Percentiles rank a stretch among this genome's conserved stretches.
Conservation (phyloP, 495 filamentous ascomycete genomes). For the Podospora tetraspora region DNA sequence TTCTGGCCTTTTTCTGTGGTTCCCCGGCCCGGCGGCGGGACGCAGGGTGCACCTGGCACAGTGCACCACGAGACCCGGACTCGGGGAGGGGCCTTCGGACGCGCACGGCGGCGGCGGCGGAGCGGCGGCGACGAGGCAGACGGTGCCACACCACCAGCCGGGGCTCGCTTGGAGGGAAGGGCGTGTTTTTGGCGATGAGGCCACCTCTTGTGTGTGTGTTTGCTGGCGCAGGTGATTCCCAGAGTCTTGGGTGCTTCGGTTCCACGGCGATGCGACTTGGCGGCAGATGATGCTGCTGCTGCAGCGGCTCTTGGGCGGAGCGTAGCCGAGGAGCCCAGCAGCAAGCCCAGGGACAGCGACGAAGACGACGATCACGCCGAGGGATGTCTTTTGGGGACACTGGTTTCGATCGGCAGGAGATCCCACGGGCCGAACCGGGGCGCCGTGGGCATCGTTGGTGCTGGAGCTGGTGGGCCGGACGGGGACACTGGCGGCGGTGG, state of each 20-base stretch:
- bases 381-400: not conserved
- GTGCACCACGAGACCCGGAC: not conserved
- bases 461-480: not conserved
- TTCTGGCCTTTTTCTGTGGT: not conserved
- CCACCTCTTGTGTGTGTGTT: not conserved
- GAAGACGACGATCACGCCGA: not conserved
- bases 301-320: not conserved
- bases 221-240: not conserved
- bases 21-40: not conserved
- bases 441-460: not conserved
- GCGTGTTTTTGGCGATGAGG: not conserved
- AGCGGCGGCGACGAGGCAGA: not conserved
- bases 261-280: not conserved
- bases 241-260: not conserved
- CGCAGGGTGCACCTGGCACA: not conserved
- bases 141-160: not conserved
- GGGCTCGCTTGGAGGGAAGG: not conserved
- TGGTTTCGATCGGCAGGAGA: not conserved
- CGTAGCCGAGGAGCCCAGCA: not conserved
- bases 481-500: not conserved
- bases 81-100: not conserved
- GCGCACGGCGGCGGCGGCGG: not conserved
- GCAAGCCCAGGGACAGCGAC: not conserved
- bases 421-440: constrained; percentile 8
- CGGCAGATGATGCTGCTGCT: not conserved